Evolutionary conservation across 768 basidiomycete genomes (phyloP).

Genomic region (Cystofilobasidium bisporidii): DNA sequence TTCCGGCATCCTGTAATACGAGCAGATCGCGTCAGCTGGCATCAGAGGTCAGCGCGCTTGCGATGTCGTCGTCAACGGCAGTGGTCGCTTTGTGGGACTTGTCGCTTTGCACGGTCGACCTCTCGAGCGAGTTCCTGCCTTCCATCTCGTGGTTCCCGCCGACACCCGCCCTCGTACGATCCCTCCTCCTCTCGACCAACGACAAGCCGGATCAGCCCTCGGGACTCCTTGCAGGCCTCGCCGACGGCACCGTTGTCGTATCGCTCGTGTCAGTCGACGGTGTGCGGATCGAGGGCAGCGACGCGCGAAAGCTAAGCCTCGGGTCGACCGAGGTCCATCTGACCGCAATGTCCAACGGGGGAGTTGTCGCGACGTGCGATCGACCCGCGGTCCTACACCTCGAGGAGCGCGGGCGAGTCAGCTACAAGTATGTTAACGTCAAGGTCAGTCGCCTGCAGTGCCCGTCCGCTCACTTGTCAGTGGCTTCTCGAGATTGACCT

Average conservation of each 20-base stretch:
- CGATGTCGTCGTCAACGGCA: not conserved
- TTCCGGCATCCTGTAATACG: no score
- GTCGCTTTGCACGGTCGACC: conserved; percentile 49
- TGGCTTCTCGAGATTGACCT: no score
- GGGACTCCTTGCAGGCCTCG: conserved; percentile 60
- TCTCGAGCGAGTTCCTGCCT: conserved; percentile 30
- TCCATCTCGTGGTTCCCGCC: conserved; percentile 41
- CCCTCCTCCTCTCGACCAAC: conserved; percentile 33
- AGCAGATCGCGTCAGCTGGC: not conserved
- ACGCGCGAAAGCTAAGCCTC: conserved; percentile 3
- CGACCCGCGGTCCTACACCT: conserved; percentile 60
- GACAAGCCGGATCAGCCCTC: not conserved
- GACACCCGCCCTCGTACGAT: conserved; percentile 39
- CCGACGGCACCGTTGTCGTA: conserved; percentile 60
- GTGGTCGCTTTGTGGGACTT: conserved; percentile 65
- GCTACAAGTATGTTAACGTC: conserved; percentile 60
- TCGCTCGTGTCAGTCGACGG: not conserved
- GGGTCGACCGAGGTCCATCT: conserved; percentile 13
- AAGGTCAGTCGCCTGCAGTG: conserved; percentile 45
- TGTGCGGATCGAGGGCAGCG: not conserved
- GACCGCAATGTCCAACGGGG: not conserved
- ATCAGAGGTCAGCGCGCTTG: not conserved
- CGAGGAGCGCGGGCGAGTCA: conserved; percentile 52
- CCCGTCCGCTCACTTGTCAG: not conserved
- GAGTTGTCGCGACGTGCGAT: conserved; percentile 62